Evolutionary conservation across 176 grass and related monocot genomes (phyloP), one percentile per base, ranked within the genome.

Genomic region (Zea luxurians): DNA sequence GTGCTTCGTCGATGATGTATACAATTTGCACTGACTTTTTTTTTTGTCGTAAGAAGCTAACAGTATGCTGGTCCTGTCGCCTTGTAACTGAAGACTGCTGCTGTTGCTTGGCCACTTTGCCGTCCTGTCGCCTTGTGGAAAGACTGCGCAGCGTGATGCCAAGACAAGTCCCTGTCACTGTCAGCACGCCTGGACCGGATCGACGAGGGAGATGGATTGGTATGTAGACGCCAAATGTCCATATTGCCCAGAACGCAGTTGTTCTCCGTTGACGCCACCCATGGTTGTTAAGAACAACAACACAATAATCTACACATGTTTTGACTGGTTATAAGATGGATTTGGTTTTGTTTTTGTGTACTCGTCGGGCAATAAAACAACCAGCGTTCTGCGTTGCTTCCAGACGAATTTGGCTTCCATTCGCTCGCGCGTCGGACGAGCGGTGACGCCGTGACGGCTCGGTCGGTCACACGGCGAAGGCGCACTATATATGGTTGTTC

Each of bases 71-170:
- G 6, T 12, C 2, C 15, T 13, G n/a, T n/a, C n/a, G n/a, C n/a
- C n/a, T n/a, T n/a, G n/a, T n/a, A n/a, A n/a, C 43, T 1, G 4
- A 3, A 27, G 2, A 69, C 42, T 40, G n/a, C 37, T 52, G 60
- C 43, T 50, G 61, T 15, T 61, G 49, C 61, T 71, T 86, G 67
- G 71, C 60, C 62, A 67, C 50, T 66, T 78, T 88, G 73, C 53
- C 68, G 52, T 58, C 50, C 10, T 60, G 80, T 61, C 74, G 44
- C 75, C 66, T 27, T 68, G 68, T 61, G 69, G 75, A 88, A 83
- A 79, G 62, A 73, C 75, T 21, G 41, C 3, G 80, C 68, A 59
- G 37, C 53, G 78, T 68, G 80, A 71, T 78, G 35, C 61, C 66
- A 62, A 17, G 70, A 49, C 53, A 54, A 6, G 75, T 79, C 74